These are phyloP conservation scores for Tulasnella sp. DNA, from an alignment of 768 basidiomycete species.

Conservation along the genomic window DNA sequence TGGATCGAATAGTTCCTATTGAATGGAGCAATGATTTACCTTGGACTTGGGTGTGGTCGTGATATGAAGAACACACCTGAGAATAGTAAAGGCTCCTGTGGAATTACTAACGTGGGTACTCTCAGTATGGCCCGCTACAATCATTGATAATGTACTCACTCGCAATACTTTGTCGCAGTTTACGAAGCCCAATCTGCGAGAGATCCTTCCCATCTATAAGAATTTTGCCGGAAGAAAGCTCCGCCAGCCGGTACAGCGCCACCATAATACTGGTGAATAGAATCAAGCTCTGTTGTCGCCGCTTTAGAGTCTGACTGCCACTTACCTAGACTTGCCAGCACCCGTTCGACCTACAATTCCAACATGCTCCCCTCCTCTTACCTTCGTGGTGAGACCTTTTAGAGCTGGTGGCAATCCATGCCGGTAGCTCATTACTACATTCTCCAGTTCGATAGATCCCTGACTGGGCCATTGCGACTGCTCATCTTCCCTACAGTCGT, in stretches of 20 bases:
- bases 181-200: constrained; percentile 29
- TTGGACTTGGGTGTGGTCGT: no score
- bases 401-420: constrained; percentile 61
- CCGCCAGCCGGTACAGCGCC: constrained; percentile 30
- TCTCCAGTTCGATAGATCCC: constrained; percentile 49
- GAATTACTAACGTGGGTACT: constrained; percentile 19
- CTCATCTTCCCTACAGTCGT: constrained; percentile 42
- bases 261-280: no score
- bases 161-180: no score
- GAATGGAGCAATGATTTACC: no score
- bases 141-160: no score
- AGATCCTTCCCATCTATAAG: constrained; percentile 32
- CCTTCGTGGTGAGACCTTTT: constrained; percentile 45
- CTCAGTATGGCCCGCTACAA: neutral
- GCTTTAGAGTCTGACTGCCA: no score
- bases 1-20: constrained; percentile 21
- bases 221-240: constrained; percentile 31
- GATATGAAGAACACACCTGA: no score
- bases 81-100: constrained; percentile 26
- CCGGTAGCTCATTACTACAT: constrained; percentile 40
- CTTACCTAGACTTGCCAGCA: constrained; percentile 9
- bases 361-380: constrained; percentile 58
- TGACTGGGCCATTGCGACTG: constrained; percentile 50
- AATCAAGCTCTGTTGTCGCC: no score
- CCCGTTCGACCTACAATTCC: constrained; percentile 52